These are phyloP conservation scores for Lactarius tabidus DNA, from an alignment of 768 basidiomycete species.

Conservation along the genomic window DNA sequence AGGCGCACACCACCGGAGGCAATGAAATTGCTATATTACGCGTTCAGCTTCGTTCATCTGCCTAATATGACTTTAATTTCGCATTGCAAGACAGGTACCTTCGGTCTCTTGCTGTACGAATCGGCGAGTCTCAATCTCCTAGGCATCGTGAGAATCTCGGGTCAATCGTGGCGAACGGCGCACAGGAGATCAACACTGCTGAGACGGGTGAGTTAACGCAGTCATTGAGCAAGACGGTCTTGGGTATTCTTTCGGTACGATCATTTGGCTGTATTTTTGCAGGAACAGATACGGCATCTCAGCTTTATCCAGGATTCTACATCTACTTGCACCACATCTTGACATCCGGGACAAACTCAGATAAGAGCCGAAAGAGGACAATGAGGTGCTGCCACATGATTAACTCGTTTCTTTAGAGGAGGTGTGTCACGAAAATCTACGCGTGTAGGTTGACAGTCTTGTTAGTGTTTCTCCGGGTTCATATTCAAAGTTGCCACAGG, in stretches of 20 bases:
- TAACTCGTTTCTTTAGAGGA: too few relatives aligned
- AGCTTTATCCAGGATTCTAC: too few relatives aligned
- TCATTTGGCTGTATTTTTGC: constrained; percentile 18
- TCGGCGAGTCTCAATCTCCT: too few relatives aligned
- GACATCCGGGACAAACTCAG: too few relatives aligned
- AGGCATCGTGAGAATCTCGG: too few relatives aligned
- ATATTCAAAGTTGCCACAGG: not conserved
- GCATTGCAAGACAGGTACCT: constrained; percentile 18
- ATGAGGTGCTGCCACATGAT: too few relatives aligned
- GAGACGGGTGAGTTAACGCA: constrained; percentile 2
- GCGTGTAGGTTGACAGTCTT: too few relatives aligned
- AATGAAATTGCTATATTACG: not conserved
- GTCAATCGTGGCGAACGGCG: constrained; percentile 34
- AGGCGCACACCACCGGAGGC: constrained; percentile 26
- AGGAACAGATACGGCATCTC: too few relatives aligned
- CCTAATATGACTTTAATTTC: constrained; percentile 25
- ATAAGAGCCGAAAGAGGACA: too few relatives aligned
- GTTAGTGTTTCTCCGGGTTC: too few relatives aligned
- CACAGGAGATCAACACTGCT: constrained; percentile 27
- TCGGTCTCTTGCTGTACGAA: not conserved
- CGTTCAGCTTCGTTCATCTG: constrained; percentile 19
- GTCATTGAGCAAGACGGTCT: constrained; percentile 15
- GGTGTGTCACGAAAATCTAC: too few relatives aligned
- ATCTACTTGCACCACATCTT: too few relatives aligned
- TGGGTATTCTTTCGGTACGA: constrained; percentile 22